Evolutionary conservation across 2,329 filamentous ascomycete species (phyloP).

Genomic region (Elsinoe arachidis): DNA sequence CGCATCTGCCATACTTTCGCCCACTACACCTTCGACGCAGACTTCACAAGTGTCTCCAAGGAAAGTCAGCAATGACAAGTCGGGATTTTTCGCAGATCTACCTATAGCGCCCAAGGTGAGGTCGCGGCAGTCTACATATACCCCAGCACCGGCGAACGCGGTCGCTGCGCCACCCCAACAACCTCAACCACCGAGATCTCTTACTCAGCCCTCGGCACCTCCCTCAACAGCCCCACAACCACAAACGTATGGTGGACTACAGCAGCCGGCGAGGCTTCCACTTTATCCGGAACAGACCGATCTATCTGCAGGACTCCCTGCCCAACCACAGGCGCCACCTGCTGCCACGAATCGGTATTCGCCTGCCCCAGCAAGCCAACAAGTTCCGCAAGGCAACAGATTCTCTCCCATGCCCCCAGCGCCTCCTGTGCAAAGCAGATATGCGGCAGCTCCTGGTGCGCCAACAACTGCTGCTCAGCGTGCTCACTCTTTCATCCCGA

Average conservation of each 20-base stretch:
- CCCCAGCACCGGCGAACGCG: slow-evolving; percentile 15
- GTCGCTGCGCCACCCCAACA: slow-evolving; percentile 7
- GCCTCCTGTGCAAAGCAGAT: slow-evolving; percentile 29
- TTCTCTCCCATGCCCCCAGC: slow-evolving; percentile 30
- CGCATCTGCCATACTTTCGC: slow-evolving; percentile 30
- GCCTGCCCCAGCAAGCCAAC: slow-evolving; percentile 16
- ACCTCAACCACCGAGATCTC: slow-evolving; percentile 16
- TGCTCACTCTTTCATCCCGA: slow-evolving; percentile 49
- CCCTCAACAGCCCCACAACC: slow-evolving; percentile 21
- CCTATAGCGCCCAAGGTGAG: slow-evolving; percentile 36
- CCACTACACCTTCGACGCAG: slow-evolving; percentile 31
- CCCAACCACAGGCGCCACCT: slow-evolving; percentile 25
- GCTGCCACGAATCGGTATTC: slow-evolving; percentile 25
- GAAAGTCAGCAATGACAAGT: slow-evolving; percentile 17
- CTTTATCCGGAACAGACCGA: slow-evolving; percentile 32
- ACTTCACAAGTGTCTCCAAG: slow-evolving; percentile 26
- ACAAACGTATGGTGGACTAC: slow-evolving; percentile 26
- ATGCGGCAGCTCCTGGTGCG: slow-evolving; percentile 30
- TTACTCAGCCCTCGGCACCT: slow-evolving; percentile 15
- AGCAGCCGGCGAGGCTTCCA: slow-evolving; percentile 35
- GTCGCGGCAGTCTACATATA: slow-evolving; percentile 22
- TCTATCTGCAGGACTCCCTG: slow-evolving; percentile 23
- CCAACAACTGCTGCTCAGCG: slow-evolving; percentile 29
- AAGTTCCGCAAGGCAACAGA: slow-evolving; percentile 17
- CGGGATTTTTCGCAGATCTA: slow-evolving; percentile 42